A percentile compares a stretch with the other conserved stretches of the same genome.
These are phyloP conservation scores for Drosera spatulata DNA, from an alignment of 179 eudicot species.

Conservation along the genomic window DNA sequence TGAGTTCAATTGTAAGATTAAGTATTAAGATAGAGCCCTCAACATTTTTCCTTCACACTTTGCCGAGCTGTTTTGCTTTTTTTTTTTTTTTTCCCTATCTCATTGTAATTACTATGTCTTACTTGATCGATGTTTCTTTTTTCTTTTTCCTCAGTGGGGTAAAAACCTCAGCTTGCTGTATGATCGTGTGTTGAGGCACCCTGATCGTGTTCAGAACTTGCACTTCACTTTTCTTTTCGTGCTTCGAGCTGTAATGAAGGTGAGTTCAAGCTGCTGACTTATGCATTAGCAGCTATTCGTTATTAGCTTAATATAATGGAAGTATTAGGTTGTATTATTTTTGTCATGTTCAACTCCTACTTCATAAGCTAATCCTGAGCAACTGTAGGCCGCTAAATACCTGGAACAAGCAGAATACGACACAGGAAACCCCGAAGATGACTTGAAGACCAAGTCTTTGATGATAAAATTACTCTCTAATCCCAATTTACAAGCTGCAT, in stretches of 20 bases:
- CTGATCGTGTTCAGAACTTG: constrained; percentile 57
- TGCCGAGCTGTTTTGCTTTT: neutral
- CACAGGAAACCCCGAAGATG: constrained; percentile 56
- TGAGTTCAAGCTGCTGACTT: constrained; percentile 10
- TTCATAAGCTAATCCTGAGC: neutral
- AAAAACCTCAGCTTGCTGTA: constrained; percentile 36
- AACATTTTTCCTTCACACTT: no score
- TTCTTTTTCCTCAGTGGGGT: constrained; percentile 49
- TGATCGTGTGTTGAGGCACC: constrained; percentile 42
- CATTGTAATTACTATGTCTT: neutral
- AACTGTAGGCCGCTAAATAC: constrained; percentile 44
- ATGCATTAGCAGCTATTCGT: neutral
- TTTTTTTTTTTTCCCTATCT: neutral
- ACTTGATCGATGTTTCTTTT: neutral
- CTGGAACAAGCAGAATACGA: constrained; percentile 75
- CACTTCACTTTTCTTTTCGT: constrained; percentile 73
- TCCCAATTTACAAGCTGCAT: constrained; percentile 48
- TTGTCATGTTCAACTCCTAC: neutral
- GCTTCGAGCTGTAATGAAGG: constrained; percentile 62
- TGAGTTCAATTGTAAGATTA: no score
- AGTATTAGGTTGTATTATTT: neutral
- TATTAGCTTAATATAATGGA: neutral
- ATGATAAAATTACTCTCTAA: constrained; percentile 42
- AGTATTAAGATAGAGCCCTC: no score
- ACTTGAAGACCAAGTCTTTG: constrained; percentile 46